phyloP scores from a whole-genome alignment of 805 yeast species.

The Teunomyces gatunensis region DNA sequence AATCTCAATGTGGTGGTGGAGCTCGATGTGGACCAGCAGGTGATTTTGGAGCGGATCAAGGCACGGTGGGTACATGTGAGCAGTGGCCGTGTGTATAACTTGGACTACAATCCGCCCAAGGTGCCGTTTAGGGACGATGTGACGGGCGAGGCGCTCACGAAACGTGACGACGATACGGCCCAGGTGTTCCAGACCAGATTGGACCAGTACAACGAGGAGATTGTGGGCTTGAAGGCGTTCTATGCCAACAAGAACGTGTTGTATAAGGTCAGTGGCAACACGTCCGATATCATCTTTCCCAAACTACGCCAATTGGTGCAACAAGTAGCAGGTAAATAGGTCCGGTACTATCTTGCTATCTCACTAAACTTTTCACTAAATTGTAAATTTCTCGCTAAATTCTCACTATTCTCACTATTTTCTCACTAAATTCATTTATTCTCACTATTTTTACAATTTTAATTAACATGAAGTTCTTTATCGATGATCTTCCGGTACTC shows the following conservation, averaged over 20 bases:
- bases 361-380: too few species aligned
- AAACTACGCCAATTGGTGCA: constrained; percentile 45
- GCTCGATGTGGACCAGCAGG: constrained; percentile 80
- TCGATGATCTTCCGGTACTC: constrained; percentile 92
- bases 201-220: constrained; percentile 54
- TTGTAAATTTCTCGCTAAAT: neutral
- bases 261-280: constrained; percentile 63
- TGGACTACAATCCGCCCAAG: constrained; percentile 87
- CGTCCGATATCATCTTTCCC: constrained; percentile 84
- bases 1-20: constrained; percentile 77
- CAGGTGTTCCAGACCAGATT: constrained; percentile 69
- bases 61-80: constrained; percentile 81
- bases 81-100: constrained; percentile 84
- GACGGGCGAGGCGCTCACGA: constrained; percentile 81
- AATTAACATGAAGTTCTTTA: constrained; percentile 63
- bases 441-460: neutral
- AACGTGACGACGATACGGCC: constrained; percentile 81
- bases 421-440: neutral
- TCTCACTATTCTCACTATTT: neutral
- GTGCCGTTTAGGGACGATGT: constrained; percentile 77
- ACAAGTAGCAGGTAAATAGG: neutral
- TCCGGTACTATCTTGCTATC: neutral
- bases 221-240: constrained; percentile 64
- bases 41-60: constrained; percentile 76
- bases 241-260: constrained; percentile 49